Evolutionary conservation across 148 eudicot genomes (phyloP), one percentile per base, ranked within the genome.

Genomic region (Bassia scoparia): DNA sequence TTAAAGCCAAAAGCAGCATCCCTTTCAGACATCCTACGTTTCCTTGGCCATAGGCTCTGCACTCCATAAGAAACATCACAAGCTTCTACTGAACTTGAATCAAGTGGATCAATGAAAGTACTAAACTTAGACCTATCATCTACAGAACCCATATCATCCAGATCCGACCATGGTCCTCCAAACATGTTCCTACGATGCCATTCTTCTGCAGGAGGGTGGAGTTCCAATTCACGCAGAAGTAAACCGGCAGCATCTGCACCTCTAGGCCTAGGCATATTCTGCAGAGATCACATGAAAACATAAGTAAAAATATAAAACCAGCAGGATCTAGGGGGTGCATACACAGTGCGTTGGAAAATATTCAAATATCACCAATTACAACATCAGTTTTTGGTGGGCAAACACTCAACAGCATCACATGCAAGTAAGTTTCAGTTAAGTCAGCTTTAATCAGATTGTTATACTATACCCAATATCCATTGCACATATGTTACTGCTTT

Each of bases 231-330:
- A 21, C 98, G 90, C 54, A 95, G 88, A 69, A 95, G 82, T 69
- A 95, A 76, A 31, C 97, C 98, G 69, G 98, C 98, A 67, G 97
- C 97, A 71, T 95, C 98, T n/a, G 98, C 98, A 76, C 98, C 98
- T 77, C 93, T 88, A 74, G 98, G 98, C 75, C 98, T 85, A 37
- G 98, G 98, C 97, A 95, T 95, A 86, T 91, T 88, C 98, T 95
- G 82, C 80, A 78, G 21, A 34, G 69, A 80, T 55, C 15, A 54
- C 67, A 37, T 33, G 7, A 43, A 46, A 69, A 30, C 11, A 74
- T 15, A 21, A 60, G 27, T 7, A 15, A 49, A 38, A 30, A 69
- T 0, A 37, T 29, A 20, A 61, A 55, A 50, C 16, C 15, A 58
- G 61, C 1, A 58, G 61, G 60, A 16, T 5, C 20, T 24, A 2